phyloP scores from a whole-genome alignment of 495 filamentous ascomycete species.

The Aspergillus baeticus region DNA sequence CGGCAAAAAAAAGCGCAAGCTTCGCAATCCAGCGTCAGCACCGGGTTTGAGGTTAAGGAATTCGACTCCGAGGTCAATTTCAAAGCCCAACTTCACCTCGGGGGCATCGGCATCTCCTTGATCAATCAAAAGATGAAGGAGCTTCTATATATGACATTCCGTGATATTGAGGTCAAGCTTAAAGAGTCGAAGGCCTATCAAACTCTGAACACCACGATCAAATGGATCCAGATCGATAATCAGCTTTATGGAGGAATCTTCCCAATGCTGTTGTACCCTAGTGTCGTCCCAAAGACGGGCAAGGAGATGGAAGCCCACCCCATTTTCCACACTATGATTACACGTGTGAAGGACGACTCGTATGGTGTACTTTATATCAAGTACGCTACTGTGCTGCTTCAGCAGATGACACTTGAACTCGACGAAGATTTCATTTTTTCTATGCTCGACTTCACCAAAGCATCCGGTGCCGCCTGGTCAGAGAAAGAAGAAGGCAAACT shows the following conservation, averaged over 20 bases:
- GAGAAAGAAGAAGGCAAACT: conserved; percentile 79
- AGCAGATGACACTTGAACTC: conserved; percentile 97
- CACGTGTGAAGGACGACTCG: conserved; percentile 94
- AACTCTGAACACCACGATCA: conserved; percentile 82
- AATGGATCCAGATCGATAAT: conserved; percentile 99
- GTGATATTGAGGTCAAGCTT: conserved; percentile 88
- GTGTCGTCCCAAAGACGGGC: conserved; percentile 96
- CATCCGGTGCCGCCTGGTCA: conserved; percentile 90
- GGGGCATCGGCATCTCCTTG: conserved; percentile 89
- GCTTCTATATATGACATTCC: conserved; percentile 88
- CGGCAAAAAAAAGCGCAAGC: conserved; percentile 66
- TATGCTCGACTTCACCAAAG: conserved; percentile 90
- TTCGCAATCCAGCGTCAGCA: conserved; percentile 57
- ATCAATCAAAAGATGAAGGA: conserved; percentile 91
- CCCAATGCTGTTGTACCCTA: conserved; percentile 94
- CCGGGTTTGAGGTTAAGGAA: conserved; percentile 90
- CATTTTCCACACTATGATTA: conserved; percentile 86
- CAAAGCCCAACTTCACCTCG: conserved; percentile 80
- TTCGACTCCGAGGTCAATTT: conserved; percentile 83
- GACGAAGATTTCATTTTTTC: conserved; percentile 98
- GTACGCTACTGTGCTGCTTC: conserved; percentile 87
- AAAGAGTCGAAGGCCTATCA: conserved; percentile 91
- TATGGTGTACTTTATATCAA: conserved; percentile 99
- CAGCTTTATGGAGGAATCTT: conserved; percentile 98
- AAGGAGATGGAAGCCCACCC: conserved; percentile 97